Evolutionary conservation across 2,329 filamentous ascomycete species (phyloP).

Genomic region (Acrodontium crateriforme): DNA sequence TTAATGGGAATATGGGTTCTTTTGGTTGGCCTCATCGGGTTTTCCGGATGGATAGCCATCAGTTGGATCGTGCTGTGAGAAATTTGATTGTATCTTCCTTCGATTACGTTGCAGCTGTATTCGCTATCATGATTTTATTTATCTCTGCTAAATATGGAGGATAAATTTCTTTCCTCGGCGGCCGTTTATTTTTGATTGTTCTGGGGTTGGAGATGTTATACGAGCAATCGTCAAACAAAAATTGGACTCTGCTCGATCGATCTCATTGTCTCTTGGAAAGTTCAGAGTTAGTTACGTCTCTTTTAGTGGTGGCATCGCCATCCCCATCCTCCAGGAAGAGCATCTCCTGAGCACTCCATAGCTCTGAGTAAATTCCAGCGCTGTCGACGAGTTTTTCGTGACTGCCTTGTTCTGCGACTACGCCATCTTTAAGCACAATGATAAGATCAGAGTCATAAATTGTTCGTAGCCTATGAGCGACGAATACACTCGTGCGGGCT

Average conservation of each 20-base stretch:
- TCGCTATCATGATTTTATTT: too few relatives aligned
- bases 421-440: constrained; percentile 73
- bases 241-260: too few relatives aligned
- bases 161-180: too few relatives aligned
- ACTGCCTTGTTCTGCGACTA: constrained; percentile 77
- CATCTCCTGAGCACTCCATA: constrained; percentile 55
- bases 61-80: constrained; percentile 25
- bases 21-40: constrained; percentile 19
- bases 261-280: too few relatives aligned
- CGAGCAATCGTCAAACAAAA: too few relatives aligned
- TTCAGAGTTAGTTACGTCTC: too few relatives aligned
- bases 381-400: constrained; percentile 70
- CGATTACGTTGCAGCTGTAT: too few relatives aligned
- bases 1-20: constrained; percentile 23
- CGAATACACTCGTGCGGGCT: constrained; percentile 78
- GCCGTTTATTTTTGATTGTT: too few relatives aligned
- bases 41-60: constrained; percentile 23
- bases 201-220: too few relatives aligned
- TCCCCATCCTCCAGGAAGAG: constrained; percentile 21
- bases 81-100: too few relatives aligned
- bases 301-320: constrained; percentile 13
- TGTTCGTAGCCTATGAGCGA: constrained; percentile 81
- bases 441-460: constrained; percentile 89
- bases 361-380: constrained; percentile 69
- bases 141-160: too few relatives aligned